Base-by-base conservation (phyloP, 441 rosid genomes). In the Gossypium aridum region DNA sequence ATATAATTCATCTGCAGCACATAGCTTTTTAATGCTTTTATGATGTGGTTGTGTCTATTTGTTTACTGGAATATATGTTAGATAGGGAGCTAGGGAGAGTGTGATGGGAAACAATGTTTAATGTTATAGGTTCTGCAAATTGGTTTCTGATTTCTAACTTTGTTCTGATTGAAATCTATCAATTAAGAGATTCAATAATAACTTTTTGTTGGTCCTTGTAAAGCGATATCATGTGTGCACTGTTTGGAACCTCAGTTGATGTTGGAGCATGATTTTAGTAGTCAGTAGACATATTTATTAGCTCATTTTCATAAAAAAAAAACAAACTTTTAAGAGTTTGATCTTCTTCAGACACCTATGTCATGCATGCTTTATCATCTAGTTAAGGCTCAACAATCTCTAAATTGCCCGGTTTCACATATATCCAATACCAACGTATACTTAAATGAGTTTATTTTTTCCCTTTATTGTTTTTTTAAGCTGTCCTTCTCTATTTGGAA, bases 271-370 rank as follows among this genome's bases (percentile, higher is more conserved):
- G 20, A 37, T 37, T 23, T 10, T 73, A 9, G 19, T 56, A 54
- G 60, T 10, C 69, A 9, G 19, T 64, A 54, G 60, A 37, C 45
- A 54, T 68, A 72, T 49, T 49, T 63, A 43, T 72, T 69, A 49
- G 43, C 60, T 22, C 19, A 67, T 68, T 65, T 56, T 65, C 16
- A 65, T 20, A n/a, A n/a, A 7, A 2, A 43, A 43, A 43, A 65
- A 65, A 12, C 23, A 9, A 43, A 43, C 55, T 65, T 16, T 65
- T 43, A 43, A 43, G 49, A 43, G 49, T 43, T 2, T 43, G 49
- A 13, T 69, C 23, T 26, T 69, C 7, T 26, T 51, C 72, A 69
- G 55, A 72, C 56, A 72, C 59, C 28, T 66, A 51, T 72, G 22
- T 68, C 56, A 47, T 68, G 59, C 16, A n/a, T 12, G 39, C 59